Evolutionary conservation across 495 filamentous ascomycete species (phyloP), one percentile per base, ranked within the genome.

Genomic region (Saxophila tyrrhenica): DNA sequence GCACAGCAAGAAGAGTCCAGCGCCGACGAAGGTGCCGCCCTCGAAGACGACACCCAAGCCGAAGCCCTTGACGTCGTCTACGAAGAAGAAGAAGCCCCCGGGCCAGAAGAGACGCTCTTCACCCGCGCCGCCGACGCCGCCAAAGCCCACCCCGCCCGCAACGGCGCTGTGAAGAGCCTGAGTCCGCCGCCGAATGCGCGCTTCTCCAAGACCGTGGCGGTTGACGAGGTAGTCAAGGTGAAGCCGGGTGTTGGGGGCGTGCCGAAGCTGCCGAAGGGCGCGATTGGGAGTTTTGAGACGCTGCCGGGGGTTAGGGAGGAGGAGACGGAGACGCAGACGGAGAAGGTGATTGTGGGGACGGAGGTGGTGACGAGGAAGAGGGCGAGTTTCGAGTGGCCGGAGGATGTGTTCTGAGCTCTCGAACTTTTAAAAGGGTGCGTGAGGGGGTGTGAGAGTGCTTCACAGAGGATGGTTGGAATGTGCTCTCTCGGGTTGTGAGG

Each of bases 361-460:
- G 13, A 35, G 24, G 42, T 24, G 10, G 38, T 39, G 5, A 46
- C 15, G 23, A 20, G 38, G 21, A 42, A 48, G 21, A 41, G 25
- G 24, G 52, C 56, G 53, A 51, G 17, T 1, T 63, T 59, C 23
- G 50, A 63, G 55, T 63, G 61, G 61, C 61, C 61, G 39, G 61
- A 63, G 22, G 61, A 63, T 56, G 58, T 61, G 16, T 63, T 63
- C 41, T 63, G 38, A 51, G 49, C 29, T 10, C 22, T n/a, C 5
- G n/a, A 5, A 22, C 45, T 5, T 8, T 25, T 2, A 48, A 22
- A 22, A 5, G 13, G 16, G 19, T 3, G 10, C 13, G 47, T 25
- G 22, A 32, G 15, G 24, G 13, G 22, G 9, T 17, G 45, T 15
- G 47, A 48, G 7, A n/a, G 25, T 17, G 25, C 8, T 29, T n/a